These are phyloP conservation scores for Ceratocystiopsis brevicomis DNA, from an alignment of 2,329 filamentous ascomycete species.

Conservation along the genomic window DNA sequence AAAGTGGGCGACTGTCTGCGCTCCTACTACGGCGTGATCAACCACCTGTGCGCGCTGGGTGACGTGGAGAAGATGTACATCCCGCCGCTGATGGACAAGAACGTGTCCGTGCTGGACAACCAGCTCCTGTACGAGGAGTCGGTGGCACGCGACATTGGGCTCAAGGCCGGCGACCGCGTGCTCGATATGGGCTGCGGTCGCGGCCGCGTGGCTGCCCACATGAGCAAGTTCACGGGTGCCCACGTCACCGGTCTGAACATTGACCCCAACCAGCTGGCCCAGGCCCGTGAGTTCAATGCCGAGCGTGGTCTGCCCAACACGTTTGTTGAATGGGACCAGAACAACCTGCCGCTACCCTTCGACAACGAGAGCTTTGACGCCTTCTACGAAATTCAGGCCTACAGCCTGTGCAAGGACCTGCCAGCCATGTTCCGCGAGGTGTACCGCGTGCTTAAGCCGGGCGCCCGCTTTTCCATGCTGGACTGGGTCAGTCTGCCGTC, in stretches of 20 bases:
- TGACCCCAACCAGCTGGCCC: slow-evolving; percentile 30
- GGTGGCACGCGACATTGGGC: slow-evolving; percentile 25
- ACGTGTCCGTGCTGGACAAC: slow-evolving; percentile 29
- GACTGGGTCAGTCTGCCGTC: slow-evolving; percentile 34
- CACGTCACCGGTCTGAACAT: slow-evolving; percentile 33
- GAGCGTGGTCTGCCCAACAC: slow-evolving; percentile 24
- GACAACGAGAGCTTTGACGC: slow-evolving; percentile 28
- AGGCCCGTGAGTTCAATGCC: slow-evolving; percentile 25
- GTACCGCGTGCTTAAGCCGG: slow-evolving; percentile 29
- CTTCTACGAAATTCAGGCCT: slow-evolving; percentile 39
- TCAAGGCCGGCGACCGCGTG: slow-evolving; percentile 25
- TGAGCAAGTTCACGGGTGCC: slow-evolving; percentile 24
- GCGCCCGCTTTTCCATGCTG: slow-evolving; percentile 28
- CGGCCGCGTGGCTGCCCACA: slow-evolving; percentile 33
- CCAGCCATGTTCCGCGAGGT: slow-evolving; percentile 27
- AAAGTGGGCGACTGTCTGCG: slow-evolving; percentile 31
- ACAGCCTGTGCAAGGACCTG: slow-evolving; percentile 31
- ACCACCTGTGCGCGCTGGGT: slow-evolving; percentile 34
- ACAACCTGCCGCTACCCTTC: slow-evolving; percentile 31
- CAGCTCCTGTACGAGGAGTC: slow-evolving; percentile 34
- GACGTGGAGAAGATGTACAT: slow-evolving; percentile 42
- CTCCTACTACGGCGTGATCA: slow-evolving; percentile 33
- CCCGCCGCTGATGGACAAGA: slow-evolving; percentile 31
- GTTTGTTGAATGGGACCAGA: slow-evolving; percentile 32
- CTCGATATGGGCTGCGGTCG: slow-evolving; percentile 34